Base-by-base conservation (phyloP, 1,139 yeast species). In the Kodamaea sp. region DNA sequence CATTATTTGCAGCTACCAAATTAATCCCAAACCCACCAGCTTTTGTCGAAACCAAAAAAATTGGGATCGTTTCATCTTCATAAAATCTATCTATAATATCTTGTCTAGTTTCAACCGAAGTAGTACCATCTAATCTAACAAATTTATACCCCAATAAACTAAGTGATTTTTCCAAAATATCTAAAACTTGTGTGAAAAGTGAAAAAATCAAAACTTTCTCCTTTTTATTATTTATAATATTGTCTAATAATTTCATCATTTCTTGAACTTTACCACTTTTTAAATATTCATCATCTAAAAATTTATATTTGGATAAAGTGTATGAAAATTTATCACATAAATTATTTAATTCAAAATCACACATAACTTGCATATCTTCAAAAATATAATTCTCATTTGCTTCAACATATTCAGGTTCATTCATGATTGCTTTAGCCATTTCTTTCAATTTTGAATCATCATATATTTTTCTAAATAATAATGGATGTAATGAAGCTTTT, bases 21-120 rank as follows among this genome's bases (percentile, higher is more conserved):
- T 92, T 92, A 62, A 92, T 92, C 43, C 98, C 98, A 64, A 92
- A 92, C 1, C 98, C 98, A 54, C 98, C 99, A 0, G 98, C 98
- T 57, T 87, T 88, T 3, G 99, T 92, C 7, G 96, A 86, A 32
- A 92, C 69, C 40, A 92, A 70, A 54, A 92, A 92, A 5, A 92
- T 85, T 0, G 96, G 94, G 46, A 92, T 86, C 3, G 81, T 73
- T 0, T 76, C 75, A 47, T 90, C 96, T 23, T 85, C 90, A 57
- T 89, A 84, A 57, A 87, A 92, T 49, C 79, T 79, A 64, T 90
- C 97, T 50, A 92, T 92, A 52, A 92, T 69, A 44, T 87, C 90
- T 60, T 92, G 99, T 55, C 99, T 78, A 29, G 86, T 81, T 45
- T 92, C 97, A 38, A 92, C 99, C 5, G 89, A 76, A 0, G 99